Evolutionary conservation across 1,139 yeast species (phyloP), one percentile per base, ranked within the genome.

Genomic region (Debaryomyces sp.): DNA sequence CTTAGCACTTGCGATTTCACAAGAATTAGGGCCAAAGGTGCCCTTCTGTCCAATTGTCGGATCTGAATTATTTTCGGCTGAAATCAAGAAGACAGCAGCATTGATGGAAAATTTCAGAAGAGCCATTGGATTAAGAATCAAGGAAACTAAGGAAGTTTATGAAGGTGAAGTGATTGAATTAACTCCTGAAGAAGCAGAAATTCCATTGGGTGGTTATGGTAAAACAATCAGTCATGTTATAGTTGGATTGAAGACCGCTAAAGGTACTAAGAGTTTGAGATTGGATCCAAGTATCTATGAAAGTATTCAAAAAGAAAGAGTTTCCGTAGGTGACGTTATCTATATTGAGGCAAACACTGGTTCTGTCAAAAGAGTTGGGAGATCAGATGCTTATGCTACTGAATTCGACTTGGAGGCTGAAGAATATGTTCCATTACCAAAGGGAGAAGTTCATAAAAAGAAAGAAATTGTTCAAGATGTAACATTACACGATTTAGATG

Each of bases 41-140:
- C 99, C 99, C 43, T 94, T 94, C 65, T 92, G 97, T 65, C 99
- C 99, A 5, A 87, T 94, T 62, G 99, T 95, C 29, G 99, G 99
- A 23, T 84, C 92, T 48, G 99, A 94, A 68, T 76, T 94, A 56
- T 94, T 86, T 67, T 88, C 96, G n/a, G 96, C 96, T 4, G 99
- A 94, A 68, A 97, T 95, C 47, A 94, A 94, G 70, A 95, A 95
- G 73, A 95, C 99, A 0, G 97, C 95, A 61, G 94, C 96, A 0
- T 75, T 94, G 58, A 94, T 94, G 99, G 99, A 94, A 67, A 92
- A 94, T 67, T 94, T 95, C 70, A 83, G 99, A 73, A 82, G 96
- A 59, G 97, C 99, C 13, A 94, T 94, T 66, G 98, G 99, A 1
- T 78, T 94, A 54, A 82, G 99, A 71, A 92, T 94, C 62, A 92